Conservation (phyloP, 129 eudicot genomes). For the Artemisia argyi region DNA sequence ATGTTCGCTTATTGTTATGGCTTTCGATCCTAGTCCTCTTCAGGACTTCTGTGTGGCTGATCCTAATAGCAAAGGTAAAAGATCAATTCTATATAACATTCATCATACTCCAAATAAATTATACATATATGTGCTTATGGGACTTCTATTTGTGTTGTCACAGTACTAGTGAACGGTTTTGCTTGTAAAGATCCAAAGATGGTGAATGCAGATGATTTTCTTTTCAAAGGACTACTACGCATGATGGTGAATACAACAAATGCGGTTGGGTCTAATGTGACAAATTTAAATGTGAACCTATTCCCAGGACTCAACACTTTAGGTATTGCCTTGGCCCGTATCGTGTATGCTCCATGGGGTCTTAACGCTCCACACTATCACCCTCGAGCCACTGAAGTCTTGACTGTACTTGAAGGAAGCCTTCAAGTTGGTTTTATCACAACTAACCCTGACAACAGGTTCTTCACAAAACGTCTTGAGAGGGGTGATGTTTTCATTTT, state of each 20-base stretch:
- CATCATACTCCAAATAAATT: background rate
- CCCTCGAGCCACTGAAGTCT: constrained; percentile 38
- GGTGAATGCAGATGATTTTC: constrained; percentile 32
- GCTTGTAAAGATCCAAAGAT: constrained; percentile 29
- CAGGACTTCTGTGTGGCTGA: constrained; percentile 40
- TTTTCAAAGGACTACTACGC: constrained; percentile 33
- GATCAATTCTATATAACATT: background rate
- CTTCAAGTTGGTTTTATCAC: constrained; percentile 41
- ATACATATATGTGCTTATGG: background rate
- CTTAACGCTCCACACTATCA: constrained; percentile 41
- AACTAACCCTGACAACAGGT: constrained; percentile 44
- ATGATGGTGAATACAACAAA: constrained; percentile 27
- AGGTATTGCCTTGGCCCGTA: constrained; percentile 41
- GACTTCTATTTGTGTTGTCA: background rate
- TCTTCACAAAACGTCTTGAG: constrained; percentile 30
- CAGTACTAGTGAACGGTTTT: constrained; percentile 28
- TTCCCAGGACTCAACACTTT: constrained; percentile 47
- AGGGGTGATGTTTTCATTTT: constrained; percentile 49
- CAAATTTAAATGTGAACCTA: constrained; percentile 24
- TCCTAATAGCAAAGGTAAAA: constrained; percentile 27
- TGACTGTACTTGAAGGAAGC: constrained; percentile 33
- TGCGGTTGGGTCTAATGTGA: constrained; percentile 32
- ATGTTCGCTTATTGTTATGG: constrained; percentile 16
- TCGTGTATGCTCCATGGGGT: constrained; percentile 41
- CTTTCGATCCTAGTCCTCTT: constrained; percentile 38